Percentiles rank a stretch among this genome's conserved stretches.
These are phyloP conservation scores for Coemansia sp. DNA, from an alignment of 192 early-diverging fungal genomes.

Conservation along the genomic window DNA sequence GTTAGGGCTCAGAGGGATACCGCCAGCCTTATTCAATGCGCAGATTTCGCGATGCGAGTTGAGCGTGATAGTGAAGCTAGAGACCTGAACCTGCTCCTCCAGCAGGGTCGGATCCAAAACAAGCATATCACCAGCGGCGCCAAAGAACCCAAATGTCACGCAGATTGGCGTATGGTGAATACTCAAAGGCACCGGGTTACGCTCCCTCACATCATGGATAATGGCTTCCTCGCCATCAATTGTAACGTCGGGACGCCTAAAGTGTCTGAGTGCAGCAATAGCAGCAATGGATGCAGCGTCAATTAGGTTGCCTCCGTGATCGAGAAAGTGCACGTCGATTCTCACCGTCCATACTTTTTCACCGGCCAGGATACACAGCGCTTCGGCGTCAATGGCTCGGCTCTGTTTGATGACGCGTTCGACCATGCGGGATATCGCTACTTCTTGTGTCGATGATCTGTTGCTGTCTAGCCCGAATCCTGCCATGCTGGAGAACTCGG, in stretches of 20 bases:
- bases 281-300: constrained; percentile 92
- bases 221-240: constrained; percentile 89
- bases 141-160: constrained; percentile 90
- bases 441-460: constrained; percentile 73
- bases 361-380: constrained; percentile 92
- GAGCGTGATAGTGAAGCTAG: constrained; percentile 83
- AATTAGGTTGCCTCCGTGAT: constrained; percentile 91
- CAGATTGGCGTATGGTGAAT: constrained; percentile 96
- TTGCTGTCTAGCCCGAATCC: constrained; percentile 65
- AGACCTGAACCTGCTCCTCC: constrained; percentile 84
- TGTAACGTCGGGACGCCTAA: constrained; percentile 92
- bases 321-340: constrained; percentile 88
- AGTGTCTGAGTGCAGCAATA: constrained; percentile 85
- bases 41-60: constrained; percentile 94
- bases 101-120: constrained; percentile 82
- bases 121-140: constrained; percentile 59
- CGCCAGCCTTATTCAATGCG: constrained; percentile 88
- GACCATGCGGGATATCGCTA: constrained; percentile 78
- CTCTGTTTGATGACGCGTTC: constrained; percentile 83
- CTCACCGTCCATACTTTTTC: constrained; percentile 94
- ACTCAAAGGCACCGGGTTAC: constrained; percentile 90
- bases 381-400: constrained; percentile 92
- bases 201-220: constrained; percentile 76
- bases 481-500: constrained; percentile 87
- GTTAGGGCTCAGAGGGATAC: constrained; percentile 69